Evolutionary conservation across 1,284 basidiomycete genomes (phyloP), one percentile per base, ranked within the genome.

Genomic region (Trametes polyzona): DNA sequence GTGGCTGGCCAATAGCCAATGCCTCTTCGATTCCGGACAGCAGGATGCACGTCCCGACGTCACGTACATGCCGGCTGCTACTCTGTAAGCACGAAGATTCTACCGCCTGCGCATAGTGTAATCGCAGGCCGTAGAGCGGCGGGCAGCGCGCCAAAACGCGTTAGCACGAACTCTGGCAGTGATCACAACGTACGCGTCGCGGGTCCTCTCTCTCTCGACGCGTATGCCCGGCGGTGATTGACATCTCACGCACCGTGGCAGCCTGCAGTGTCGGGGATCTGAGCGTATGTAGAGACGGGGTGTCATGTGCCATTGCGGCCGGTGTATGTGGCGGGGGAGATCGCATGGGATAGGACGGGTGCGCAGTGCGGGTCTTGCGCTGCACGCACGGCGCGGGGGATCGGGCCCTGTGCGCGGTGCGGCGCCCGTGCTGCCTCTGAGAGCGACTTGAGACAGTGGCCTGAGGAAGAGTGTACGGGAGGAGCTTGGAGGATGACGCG

Each of bases 301-400:
- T 47, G 32, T 55, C 53, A 55, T 36, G 46, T 42, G 53, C 6
- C 44, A 36, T 24, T 42, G 37, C 27, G 42, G 30, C 33, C 51
- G 43, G 35, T 24, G 26, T 41, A 54, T 39, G 32, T 32, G 44
- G 52, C 26, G 48, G 46, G 47, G 53, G 29, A n/a, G 53, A 48
- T 55, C 53, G 39, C 37, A 32, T 24, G n/a, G n/a, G 47, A 29
- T 17, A 9, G 27, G 46, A n/a, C n/a, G n/a, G n/a, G n/a, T n/a
- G 29, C 12, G 17, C 52, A 33, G 52, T 37, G 35, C 52, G 44
- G 52, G 24, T 54, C 52, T 47, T 47, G 52, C 52, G 24, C 35
- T 17, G 46, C 44, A 47, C 24, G 46, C 48, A 41, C 48, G 46
- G 46, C 37, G 37, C 27, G 29, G n/a, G n/a, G n/a, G n/a, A n/a